Percentiles rank a stretch among this genome's conserved stretches.
phyloP scores from a whole-genome alignment of 2,329 filamentous ascomycete species.

The Phyllosticta citriasiana region DNA sequence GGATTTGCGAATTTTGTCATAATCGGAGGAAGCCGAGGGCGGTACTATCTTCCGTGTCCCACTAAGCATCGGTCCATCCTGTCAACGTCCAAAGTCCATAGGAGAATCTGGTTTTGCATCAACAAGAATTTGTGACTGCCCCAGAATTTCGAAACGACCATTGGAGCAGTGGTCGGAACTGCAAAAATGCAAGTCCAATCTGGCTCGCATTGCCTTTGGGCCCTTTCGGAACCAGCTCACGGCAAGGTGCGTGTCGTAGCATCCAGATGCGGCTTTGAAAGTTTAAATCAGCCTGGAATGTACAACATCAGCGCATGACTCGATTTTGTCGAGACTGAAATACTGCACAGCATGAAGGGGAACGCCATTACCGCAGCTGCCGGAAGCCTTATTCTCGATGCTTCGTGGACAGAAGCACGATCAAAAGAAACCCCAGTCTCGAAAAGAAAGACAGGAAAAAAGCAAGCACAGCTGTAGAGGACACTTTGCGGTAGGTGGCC shows the following conservation, averaged over 20 bases:
- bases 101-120: neutral
- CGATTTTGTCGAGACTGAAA: neutral
- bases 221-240: neutral
- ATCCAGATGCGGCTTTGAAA: neutral
- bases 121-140: neutral
- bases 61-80: no score
- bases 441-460: neutral
- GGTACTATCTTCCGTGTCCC: no score
- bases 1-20: no score
- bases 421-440: neutral
- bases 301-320: neutral
- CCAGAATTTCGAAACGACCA: neutral
- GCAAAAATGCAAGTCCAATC: neutral
- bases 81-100: no score
- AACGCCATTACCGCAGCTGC: neutral
- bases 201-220: neutral
- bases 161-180: neutral
- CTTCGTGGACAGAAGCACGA: neutral
- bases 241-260: neutral
- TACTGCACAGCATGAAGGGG: neutral
- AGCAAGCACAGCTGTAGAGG: neutral
- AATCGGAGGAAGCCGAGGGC: no score
- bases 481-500: neutral
- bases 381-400: neutral
- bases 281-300: neutral